Evolutionary conservation across 176 grass and related monocot genomes (phyloP), one percentile per base, ranked within the genome.

Genomic region (Aegilops umbellulata): DNA sequence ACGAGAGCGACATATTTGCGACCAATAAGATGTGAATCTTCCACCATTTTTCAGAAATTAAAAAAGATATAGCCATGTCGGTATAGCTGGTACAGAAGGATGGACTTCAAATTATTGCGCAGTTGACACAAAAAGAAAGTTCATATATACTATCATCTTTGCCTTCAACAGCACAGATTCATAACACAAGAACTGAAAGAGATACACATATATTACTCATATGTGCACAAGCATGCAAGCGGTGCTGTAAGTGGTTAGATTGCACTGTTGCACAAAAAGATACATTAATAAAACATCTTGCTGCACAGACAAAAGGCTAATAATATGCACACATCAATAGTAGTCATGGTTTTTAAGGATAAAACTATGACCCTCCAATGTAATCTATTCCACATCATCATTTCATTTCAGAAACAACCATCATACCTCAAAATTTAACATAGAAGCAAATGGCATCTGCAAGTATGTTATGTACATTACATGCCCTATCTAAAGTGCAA

Each of bases 151-250:
- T n/a, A 79, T 74, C 42, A 65, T 38, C 65, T 65, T 66, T 32
- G 7, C 34, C 27, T 75, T 61, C 46, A 80, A 68, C 29, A 68
- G 16, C 19, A 91, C 68, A 83, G 80, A 38, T 84, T 46, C 13
- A 80, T 36, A 87, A 87, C 61, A 60, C 24, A 83, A 60, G 12
- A 86, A 58, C 35, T 61, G 3, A 87, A 68, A 78, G 61, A 65
- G 23, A 55, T 32, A 57, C 29, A 4, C 24, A 53, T 9, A 41
- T 11, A 8, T 44, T 58, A 74, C 7, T n/a, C 66, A 82, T 82
- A 64, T 77, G 70, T 66, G 80, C 75, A 74, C 72, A 75, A 20
- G 25, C 74, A 75, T 36, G 67, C 38, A 82, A 86, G 78, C 51
- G 69, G n/a, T 65, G 46, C 17, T 26, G 63, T 3, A 78, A 70